Evolutionary conservation across 2,329 filamentous ascomycete species (phyloP), one percentile per base, ranked within the genome.

Genomic region (Seiridium unicorne): DNA sequence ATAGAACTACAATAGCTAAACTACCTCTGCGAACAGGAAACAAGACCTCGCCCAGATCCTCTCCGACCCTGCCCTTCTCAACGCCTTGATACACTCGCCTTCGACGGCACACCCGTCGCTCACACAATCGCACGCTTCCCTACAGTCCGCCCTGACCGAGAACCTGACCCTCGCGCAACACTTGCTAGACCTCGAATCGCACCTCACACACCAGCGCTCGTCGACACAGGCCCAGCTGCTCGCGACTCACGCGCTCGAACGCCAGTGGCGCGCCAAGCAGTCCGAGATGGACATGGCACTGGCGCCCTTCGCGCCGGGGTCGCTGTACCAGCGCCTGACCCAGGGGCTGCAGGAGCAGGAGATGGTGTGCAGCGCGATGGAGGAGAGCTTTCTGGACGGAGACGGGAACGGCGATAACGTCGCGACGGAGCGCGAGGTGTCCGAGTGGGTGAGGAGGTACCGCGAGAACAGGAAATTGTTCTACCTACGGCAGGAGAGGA

Each of bases 241-340:
- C 1, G 84, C 91, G 9, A 86, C 95, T 31, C 91, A 94, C 68
- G 91, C 91, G 1, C 84, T 97, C 13, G 95, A 98, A 77, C 86
- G 93, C n/a, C 89, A 94, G 70, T 98, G 95, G 91, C 87, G 89
- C 59, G 86, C 90, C 66, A 96, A 95, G 74, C 92, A 98, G 74
- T 82, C 86, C 1, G 92, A 95, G 68, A 95, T 97, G 84, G 95
- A 98, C 73, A 82, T 86, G 56, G 92, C 91, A 5, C 79, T 98
- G 62, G 86, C 87, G 42, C 91, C 91, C 1, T 98, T 96, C 77
- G 91, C 91, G 34, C 93, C 94, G 0, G 90, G 92, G 48, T 89
- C 91, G 48, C 79, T 98, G 68, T 97, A 98, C 72, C 90, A 93
- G 74, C 84, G 90, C 56, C 80, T 98, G 9, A 87, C 82, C 51